These are phyloP conservation scores for Pseudocercospora eumusae DNA, from an alignment of 2,329 filamentous ascomycete species.

Conservation along the genomic window DNA sequence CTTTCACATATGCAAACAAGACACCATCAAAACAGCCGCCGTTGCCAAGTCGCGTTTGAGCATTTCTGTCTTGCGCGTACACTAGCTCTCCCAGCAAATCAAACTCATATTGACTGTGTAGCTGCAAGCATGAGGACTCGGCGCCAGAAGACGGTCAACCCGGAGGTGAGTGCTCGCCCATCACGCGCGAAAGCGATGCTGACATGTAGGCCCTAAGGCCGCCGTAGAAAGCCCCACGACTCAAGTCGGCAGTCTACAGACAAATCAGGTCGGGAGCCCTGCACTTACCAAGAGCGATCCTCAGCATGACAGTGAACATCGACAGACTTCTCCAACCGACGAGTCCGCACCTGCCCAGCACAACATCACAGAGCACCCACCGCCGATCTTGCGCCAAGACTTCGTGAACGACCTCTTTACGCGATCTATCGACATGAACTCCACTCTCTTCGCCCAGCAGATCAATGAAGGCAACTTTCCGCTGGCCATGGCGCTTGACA, in stretches of 20 bases:
- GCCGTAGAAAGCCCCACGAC: not conserved
- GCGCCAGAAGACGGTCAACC: not conserved
- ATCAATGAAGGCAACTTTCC: slow-evolving; percentile 6
- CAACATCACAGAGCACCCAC: not conserved
- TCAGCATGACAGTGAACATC: not conserved
- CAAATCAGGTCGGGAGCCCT: not conserved
- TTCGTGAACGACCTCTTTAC: not conserved
- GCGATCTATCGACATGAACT: not conserved
- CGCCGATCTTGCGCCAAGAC: not conserved
- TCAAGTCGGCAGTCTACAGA: not conserved
- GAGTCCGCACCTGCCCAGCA: not conserved
- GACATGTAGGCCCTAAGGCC: not conserved
- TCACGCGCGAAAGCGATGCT: not conserved
- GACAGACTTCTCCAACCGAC: not conserved
- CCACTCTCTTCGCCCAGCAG: slow-evolving; percentile 1
- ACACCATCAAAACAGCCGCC: not conserved
- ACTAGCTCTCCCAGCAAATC: too few species aligned
- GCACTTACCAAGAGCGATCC: not conserved
- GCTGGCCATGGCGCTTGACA: not conserved
- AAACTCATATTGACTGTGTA: too few species aligned
- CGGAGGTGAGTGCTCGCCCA: not conserved
- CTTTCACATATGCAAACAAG: not conserved
- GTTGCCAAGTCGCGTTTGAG: not conserved
- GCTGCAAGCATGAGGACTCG: not conserved
- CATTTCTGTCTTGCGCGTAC: not conserved